phyloP scores from a whole-genome alignment of 192 early-diverging fungal genomes.

The Coemansia sp. region DNA sequence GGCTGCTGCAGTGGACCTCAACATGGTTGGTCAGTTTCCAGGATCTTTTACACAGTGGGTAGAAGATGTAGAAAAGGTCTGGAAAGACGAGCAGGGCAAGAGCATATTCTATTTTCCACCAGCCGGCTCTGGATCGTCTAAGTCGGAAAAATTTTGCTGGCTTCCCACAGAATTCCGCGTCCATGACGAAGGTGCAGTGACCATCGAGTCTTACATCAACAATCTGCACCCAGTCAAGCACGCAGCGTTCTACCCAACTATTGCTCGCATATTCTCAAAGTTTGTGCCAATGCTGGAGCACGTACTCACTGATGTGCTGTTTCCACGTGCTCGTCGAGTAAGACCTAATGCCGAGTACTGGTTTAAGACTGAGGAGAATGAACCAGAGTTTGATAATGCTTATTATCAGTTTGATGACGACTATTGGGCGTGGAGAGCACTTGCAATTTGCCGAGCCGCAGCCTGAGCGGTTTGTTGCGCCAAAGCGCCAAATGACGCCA shows the following conservation, averaged over 20 bases:
- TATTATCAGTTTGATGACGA: slow-evolving; percentile 20
- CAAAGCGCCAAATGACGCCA: slow-evolving; percentile 22
- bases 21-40: slow-evolving; percentile 32
- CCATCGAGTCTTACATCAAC: slow-evolving; percentile 70
- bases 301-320: slow-evolving; percentile 35
- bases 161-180: slow-evolving; percentile 67
- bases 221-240: slow-evolving; percentile 63
- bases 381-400: slow-evolving; percentile 18
- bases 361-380: slow-evolving; percentile 12
- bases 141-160: slow-evolving; percentile 51
- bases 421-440: slow-evolving; percentile 23
- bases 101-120: slow-evolving; percentile 7
- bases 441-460: slow-evolving; percentile 25
- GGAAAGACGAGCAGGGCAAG: neutral
- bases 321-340: slow-evolving; percentile 5
- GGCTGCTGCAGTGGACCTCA: slow-evolving; percentile 19
- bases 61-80: neutral
- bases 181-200: slow-evolving; percentile 45
- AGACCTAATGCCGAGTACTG: slow-evolving; percentile 16
- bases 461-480: slow-evolving; percentile 41
- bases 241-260: slow-evolving; percentile 53
- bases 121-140: neutral
- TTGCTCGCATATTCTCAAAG: slow-evolving; percentile 54
- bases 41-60: slow-evolving; percentile 15
- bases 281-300: slow-evolving; percentile 70